Percentiles rank a stretch among this genome's conserved stretches.
Conservation (phyloP, 73 alveolate species). For the Paramecium primaurelia region DNA sequence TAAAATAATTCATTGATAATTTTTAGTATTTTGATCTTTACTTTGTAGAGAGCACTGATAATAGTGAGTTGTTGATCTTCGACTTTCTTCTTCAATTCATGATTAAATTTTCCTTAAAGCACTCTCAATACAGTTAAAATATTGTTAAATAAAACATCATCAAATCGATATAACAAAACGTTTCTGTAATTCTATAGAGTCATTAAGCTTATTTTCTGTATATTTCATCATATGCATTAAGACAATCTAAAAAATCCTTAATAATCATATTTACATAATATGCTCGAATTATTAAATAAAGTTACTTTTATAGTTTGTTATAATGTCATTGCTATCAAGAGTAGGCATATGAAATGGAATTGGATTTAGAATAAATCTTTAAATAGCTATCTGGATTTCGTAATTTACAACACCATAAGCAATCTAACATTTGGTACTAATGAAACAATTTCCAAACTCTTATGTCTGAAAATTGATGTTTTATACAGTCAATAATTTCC, state of each 20-base stretch:
- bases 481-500: conserved; percentile 57
- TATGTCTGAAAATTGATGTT: conserved; percentile 59
- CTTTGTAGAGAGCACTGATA: not conserved
- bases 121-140: not conserved
- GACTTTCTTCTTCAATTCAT: not conserved
- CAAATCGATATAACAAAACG: not conserved
- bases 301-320: conserved; percentile 29
- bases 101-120: not conserved
- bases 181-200: not conserved
- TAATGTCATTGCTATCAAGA: not conserved
- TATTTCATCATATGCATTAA: conserved; percentile 44
- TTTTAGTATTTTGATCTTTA: not conserved
- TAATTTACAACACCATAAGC: conserved; percentile 65
- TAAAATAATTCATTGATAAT: not conserved
- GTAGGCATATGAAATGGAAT: not conserved
- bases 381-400: conserved; percentile 30
- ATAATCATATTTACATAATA: conserved; percentile 51
- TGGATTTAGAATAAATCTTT: not conserved
- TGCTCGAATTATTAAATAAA: not conserved
- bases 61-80: not conserved
- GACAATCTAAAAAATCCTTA: conserved; percentile 51
- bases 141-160: not conserved
- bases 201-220: conserved; percentile 22
- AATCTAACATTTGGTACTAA: conserved; percentile 58
- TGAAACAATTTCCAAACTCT: conserved; percentile 62